These are phyloP conservation scores for Cladosporium sp. DNA, from an alignment of 2,329 filamentous ascomycete species.

Conservation along the genomic window DNA sequence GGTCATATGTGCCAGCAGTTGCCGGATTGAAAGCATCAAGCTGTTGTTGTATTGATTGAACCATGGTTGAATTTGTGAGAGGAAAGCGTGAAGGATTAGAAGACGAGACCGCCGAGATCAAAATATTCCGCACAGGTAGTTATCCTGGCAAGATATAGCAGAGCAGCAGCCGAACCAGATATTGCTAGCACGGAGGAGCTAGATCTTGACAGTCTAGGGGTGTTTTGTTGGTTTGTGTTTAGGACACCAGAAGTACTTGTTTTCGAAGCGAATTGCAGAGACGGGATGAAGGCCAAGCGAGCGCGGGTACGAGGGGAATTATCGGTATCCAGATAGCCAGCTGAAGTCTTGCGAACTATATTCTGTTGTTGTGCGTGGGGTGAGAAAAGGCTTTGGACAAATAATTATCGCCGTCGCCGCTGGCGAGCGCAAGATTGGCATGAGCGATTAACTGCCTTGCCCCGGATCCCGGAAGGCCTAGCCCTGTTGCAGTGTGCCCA, in stretches of 20 bases:
- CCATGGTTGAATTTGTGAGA: background rate
- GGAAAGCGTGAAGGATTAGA: background rate
- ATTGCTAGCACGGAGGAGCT: no score
- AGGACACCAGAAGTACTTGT: no score
- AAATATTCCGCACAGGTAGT: background rate
- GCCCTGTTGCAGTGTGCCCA: no score
- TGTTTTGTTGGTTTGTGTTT: background rate
- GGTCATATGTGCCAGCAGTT: constrained; percentile 25
- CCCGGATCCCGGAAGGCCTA: no score
- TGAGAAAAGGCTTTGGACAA: background rate
- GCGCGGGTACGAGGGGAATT: no score
- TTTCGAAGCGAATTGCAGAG: no score
- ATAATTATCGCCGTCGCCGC: background rate
- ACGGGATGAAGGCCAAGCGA: no score
- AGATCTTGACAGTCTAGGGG: background rate
- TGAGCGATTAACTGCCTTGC: background rate
- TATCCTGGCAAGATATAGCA: background rate
- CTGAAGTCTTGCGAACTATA: no score
- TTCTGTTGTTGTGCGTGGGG: no score
- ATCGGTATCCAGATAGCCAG: no score
- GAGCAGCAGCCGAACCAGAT: background rate
- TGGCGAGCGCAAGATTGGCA: background rate
- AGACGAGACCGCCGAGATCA: no score
- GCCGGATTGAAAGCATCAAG: constrained; percentile 24
- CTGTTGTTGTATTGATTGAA: constrained; percentile 9